phyloP scores from a whole-genome alignment of 192 early-diverging fungal species.

The Entomortierella chlamydospora region DNA sequence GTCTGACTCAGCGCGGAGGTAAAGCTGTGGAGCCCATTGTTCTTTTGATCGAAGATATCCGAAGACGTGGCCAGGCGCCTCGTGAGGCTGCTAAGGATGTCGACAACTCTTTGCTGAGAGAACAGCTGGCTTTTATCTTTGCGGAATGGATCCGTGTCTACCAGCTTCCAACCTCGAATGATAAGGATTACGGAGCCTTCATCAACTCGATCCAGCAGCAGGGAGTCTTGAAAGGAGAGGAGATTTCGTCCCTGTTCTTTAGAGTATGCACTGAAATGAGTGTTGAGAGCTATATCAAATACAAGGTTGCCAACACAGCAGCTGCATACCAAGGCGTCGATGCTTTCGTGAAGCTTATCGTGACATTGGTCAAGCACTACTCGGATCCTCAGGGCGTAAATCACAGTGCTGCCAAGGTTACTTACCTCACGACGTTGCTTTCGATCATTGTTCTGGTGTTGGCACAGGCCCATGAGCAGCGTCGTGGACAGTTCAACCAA shows the following conservation, averaged over 20 bases:
- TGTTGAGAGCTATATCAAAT: conserved; percentile 80
- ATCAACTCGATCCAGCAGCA: conserved; percentile 80
- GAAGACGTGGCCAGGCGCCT: conserved; percentile 46
- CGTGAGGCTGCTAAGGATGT: conserved; percentile 57
- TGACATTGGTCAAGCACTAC: conserved; percentile 83
- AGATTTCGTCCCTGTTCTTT: conserved; percentile 89
- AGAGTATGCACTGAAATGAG: conserved; percentile 88
- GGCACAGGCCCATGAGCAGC: conserved; percentile 87
- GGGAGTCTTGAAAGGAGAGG: conserved; percentile 80
- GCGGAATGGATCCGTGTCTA: conserved; percentile 86
- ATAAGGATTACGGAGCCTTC: conserved; percentile 74
- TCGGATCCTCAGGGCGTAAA: conserved; percentile 67
- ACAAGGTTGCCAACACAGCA: conserved; percentile 59
- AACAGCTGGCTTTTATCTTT: conserved; percentile 76
- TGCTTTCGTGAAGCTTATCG: conserved; percentile 90
- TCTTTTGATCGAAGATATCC: conserved; percentile 68
- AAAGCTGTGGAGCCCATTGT: conserved; percentile 62
- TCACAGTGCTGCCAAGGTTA: conserved; percentile 66
- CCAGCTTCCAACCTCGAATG: conserved; percentile 76
- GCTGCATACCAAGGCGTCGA: conserved; percentile 87
- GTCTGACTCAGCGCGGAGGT: conserved; percentile 68
- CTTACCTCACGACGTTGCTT: conserved; percentile 83
- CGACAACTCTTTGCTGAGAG: conserved; percentile 67
- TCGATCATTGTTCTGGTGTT: conserved; percentile 87
- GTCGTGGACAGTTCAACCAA: conserved; percentile 86